Evolutionary conservation across 495 filamentous ascomycete genomes (phyloP).

Genomic region (Ascobolus immersus): DNA sequence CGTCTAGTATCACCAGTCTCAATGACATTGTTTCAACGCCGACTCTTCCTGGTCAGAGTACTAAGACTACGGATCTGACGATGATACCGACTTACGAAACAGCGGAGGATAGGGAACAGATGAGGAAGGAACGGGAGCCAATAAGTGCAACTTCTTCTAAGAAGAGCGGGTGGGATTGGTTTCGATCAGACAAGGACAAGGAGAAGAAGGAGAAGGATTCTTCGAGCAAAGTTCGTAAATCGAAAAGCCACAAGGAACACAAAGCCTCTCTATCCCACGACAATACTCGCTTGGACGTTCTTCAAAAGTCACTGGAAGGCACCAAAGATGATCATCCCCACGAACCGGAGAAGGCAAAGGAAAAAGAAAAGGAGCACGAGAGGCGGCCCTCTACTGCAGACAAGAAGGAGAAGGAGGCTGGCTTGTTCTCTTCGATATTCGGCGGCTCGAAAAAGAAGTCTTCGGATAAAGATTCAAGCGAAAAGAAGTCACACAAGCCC

Average conservation of each 20-base stretch:
- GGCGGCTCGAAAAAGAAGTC: conserved; percentile 65
- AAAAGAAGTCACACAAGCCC: conserved; percentile 54
- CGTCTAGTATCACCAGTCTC: too few relatives aligned
- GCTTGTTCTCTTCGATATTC: conserved; percentile 73
- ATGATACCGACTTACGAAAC: conserved; percentile 22
- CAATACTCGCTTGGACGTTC: conserved; percentile 51
- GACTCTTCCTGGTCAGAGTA: too few relatives aligned
- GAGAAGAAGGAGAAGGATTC: conserved; percentile 34
- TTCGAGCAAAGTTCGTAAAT: conserved; percentile 29
- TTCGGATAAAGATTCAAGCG: conserved; percentile 32
- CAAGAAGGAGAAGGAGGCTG: conserved; percentile 50
- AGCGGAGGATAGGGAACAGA: conserved; percentile 48
- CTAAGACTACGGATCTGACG: too few relatives aligned
- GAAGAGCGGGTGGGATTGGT: too few relatives aligned
- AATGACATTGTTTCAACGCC: conserved; percentile 2
- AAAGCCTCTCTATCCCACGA: conserved; percentile 42
- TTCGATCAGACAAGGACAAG: conserved; percentile 26
- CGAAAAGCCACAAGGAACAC: conserved; percentile 25
- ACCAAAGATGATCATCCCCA: not conserved
- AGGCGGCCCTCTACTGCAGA: conserved; percentile 41
- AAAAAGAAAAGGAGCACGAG: conserved; percentile 32
- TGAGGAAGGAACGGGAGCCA: conserved; percentile 31
- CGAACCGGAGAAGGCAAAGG: conserved; percentile 4
- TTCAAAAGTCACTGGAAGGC: conserved; percentile 51
- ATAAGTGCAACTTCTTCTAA: too few relatives aligned